phyloP scores from a whole-genome alignment of 805 yeast species.

The Myxozyma monticola region DNA sequence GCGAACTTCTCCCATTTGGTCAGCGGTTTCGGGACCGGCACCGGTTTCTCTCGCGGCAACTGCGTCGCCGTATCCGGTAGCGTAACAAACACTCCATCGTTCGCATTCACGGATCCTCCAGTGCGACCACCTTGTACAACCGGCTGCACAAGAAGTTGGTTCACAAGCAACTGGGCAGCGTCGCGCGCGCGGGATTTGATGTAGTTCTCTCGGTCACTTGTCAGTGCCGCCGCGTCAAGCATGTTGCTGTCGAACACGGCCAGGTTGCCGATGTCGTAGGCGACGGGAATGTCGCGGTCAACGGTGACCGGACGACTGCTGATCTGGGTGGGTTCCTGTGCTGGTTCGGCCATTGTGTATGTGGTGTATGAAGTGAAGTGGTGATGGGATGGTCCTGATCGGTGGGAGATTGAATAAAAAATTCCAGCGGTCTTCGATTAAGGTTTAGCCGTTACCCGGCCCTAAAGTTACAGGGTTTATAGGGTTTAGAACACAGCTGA shows the following conservation, averaged over 20 bases:
- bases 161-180: conserved; percentile 85
- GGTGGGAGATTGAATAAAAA: no score
- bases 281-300: conserved; percentile 85
- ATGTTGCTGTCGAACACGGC: conserved; percentile 91
- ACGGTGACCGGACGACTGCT: conserved; percentile 75
- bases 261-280: conserved; percentile 85
- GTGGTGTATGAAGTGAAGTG: no score
- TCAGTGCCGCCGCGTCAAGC: conserved; percentile 52
- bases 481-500: no score
- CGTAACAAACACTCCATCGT: conserved; percentile 70
- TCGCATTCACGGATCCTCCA: conserved; percentile 56
- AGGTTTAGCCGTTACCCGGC: no score
- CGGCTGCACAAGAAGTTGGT: conserved; percentile 88
- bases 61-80: conserved; percentile 80
- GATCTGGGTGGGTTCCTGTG: no score
- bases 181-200: conserved; percentile 75
- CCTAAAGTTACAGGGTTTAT: no score
- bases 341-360: no score
- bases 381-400: no score
- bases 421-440: no score
- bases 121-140: conserved; percentile 82
- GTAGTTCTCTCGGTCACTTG: conserved; percentile 61
- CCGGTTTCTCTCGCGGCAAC: conserved; percentile 91
- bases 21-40: conserved; percentile 88
- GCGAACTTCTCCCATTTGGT: conserved; percentile 99